Evolutionary conservation across 2,329 filamentous ascomycete species (phyloP).

Genomic region (Penicillium digitatum): DNA sequence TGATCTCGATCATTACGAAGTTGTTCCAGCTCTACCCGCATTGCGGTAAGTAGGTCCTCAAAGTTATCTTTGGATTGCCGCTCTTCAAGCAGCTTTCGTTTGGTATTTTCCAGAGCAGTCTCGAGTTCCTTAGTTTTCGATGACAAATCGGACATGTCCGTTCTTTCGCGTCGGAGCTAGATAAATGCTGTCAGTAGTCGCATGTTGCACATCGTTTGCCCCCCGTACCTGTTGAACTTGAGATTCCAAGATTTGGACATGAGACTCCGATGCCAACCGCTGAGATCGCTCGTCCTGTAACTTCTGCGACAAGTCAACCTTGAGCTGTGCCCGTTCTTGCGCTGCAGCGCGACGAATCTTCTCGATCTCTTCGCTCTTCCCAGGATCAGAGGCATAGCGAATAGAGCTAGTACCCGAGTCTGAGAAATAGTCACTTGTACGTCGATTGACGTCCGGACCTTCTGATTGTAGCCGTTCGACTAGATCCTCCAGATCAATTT

Average conservation of each 20-base stretch:
- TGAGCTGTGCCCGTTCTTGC: slow-evolving; percentile 84
- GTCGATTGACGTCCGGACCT: slow-evolving; percentile 57
- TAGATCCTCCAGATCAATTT: slow-evolving; percentile 94
- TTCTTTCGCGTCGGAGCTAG: slow-evolving; percentile 51
- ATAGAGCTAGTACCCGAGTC: slow-evolving; percentile 88
- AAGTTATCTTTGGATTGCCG: slow-evolving; percentile 86
- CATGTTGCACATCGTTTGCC: background rate
- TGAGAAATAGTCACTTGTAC: slow-evolving; percentile 96
- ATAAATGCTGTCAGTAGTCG: slow-evolving; percentile 1
- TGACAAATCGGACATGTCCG: slow-evolving; percentile 44
- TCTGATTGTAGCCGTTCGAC: slow-evolving; percentile 85
- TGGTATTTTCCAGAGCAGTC: slow-evolving; percentile 72
- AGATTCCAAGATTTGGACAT: slow-evolving; percentile 77
- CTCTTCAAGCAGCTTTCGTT: slow-evolving; percentile 78
- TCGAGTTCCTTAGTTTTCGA: slow-evolving; percentile 74
- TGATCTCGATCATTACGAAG: slow-evolving; percentile 79
- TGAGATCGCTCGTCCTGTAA: slow-evolving; percentile 79
- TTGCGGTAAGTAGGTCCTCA: slow-evolving; percentile 80
- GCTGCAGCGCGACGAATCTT: slow-evolving; percentile 77
- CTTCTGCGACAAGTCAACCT: slow-evolving; percentile 78
- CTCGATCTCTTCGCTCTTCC: slow-evolving; percentile 67
- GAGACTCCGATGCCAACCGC: slow-evolving; percentile 72
- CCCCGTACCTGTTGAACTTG: slow-evolving; percentile 62
- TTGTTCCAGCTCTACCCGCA: slow-evolving; percentile 76
- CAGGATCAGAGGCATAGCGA: slow-evolving; percentile 64